Percentiles rank a stretch among this genome's conserved stretches.
These are phyloP conservation scores for Cymbopogon flexuosus DNA, from an alignment of 202 grass and related monocot genomes.

Conservation along the genomic window DNA sequence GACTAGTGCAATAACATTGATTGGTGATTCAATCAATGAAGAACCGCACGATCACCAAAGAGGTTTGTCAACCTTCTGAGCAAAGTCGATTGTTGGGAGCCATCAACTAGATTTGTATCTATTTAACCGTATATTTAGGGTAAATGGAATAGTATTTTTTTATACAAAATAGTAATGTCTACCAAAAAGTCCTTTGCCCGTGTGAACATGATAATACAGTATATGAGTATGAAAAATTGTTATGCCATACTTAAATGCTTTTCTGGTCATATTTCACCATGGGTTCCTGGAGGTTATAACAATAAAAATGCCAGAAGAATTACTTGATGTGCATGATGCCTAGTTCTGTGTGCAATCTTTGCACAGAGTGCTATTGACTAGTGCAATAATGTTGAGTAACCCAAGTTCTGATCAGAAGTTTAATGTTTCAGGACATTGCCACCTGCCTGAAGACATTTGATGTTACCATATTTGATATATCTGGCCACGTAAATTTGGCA, in stretches of 20 bases:
- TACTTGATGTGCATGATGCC: slow-evolving; percentile 7
- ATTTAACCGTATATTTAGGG: not conserved
- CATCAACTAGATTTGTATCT: not conserved
- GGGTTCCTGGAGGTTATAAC: not conserved
- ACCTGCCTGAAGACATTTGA: slow-evolving; percentile 59
- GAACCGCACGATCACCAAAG: slow-evolving; percentile 54
- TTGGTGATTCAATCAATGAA: slow-evolving; percentile 61
- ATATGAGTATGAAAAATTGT: not conserved
- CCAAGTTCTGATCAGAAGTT: slow-evolving; percentile 11
- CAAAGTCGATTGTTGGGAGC: not conserved
- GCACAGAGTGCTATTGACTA: not conserved
- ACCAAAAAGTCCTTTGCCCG: not conserved
- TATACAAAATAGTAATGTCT: not conserved
- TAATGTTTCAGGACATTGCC: slow-evolving; percentile 59
- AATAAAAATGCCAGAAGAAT: slow-evolving; percentile 2
- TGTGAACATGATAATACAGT: slow-evolving; percentile 7
- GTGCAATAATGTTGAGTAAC: not conserved
- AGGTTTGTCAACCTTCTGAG: slow-evolving; percentile 47
- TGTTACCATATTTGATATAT: slow-evolving; percentile 60
- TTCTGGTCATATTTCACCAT: slow-evolving; percentile 8
- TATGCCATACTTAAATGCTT: slow-evolving; percentile 20
- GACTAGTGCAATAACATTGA: not conserved
- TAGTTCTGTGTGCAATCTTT: not conserved
- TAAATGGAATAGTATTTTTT: not conserved
- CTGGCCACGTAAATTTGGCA: slow-evolving; percentile 67